Conservation (phyloP, 2,329 filamentous ascomycete genomes). For the Xenoacremonium recifei region DNA sequence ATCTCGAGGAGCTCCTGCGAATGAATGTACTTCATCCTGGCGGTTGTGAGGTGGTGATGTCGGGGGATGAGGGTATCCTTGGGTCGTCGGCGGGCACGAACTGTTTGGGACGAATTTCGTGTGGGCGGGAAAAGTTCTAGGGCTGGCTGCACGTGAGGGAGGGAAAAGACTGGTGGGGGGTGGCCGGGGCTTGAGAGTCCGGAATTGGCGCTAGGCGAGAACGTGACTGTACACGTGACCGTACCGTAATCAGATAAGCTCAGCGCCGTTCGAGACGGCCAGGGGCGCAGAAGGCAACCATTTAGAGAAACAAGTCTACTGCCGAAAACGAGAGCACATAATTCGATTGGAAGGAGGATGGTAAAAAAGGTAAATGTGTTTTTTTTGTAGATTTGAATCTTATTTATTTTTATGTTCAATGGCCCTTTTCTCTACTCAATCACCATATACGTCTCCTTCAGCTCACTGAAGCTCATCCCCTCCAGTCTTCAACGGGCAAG, state of each 20-base stretch:
- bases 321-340: no score
- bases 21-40: constrained; percentile 99
- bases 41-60: constrained; percentile 50
- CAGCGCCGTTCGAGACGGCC: no score
- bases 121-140: constrained; percentile 47
- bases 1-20: constrained; percentile 93
- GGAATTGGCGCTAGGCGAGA: constrained; percentile 1
- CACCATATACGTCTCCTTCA: constrained; percentile 2
- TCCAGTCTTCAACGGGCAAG: constrained; percentile 7
- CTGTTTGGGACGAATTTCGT: constrained; percentile 39
- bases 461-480: constrained; percentile 1
- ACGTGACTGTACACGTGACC: constrained; percentile 24
- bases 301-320: no score
- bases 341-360: no score
- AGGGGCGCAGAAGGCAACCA: no score
- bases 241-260: no score
- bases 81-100: constrained; percentile 37
- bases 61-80: constrained; percentile 41
- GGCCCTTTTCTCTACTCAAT: not conserved
- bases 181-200: constrained; percentile 26
- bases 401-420: not conserved
- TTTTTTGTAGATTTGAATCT: not conserved
- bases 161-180: constrained; percentile 8
- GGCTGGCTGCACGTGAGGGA: constrained; percentile 41
- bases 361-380: no score